Base-by-base conservation (phyloP, 2,329 filamentous ascomycete genomes). In the Aspergillus japonicus region DNA sequence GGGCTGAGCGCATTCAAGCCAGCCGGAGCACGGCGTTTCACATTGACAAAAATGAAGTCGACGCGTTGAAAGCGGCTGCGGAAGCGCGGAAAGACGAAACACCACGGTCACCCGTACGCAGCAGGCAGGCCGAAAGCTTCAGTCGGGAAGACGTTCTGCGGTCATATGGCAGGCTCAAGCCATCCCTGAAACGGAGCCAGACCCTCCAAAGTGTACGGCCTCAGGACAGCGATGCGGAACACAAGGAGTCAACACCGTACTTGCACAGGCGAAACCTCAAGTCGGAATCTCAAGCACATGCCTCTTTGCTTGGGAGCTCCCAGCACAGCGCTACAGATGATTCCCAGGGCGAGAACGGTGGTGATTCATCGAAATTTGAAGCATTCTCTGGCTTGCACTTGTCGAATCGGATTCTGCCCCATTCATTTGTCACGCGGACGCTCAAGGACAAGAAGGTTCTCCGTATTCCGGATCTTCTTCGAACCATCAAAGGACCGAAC, bases 381-480 rank as follows among this genome's bases (percentile, higher is more conserved):
- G 85, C 91, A 2, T 96, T 93, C 73, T 97, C 95, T 5, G 86
- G 87, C 31, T 81, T 93, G 42, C 92, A 97, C 71, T 83, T 99
- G 14, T 90, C 89, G 4, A 92, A 88, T 63, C 87, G 95, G 33
- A 88, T 92, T 42, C 84, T 98, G 50, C 90, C 92, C 2, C 93
- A 98, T 74, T 85, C 85, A 23, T 88, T 90, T 19, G 81, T 99
- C 23, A 87, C 89, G 2, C 87, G 93, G 24, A 91, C 91, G 3
- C 81, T 99, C 14, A 82, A 87, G 5, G 87, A 86, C 35, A 96
- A 95, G 74, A 91, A 89, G 55, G 81, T 89, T 2, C 89, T 92
- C 66, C 84, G 84, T 1, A 83, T 99, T 62, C 90, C 94, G 5
- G 90, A 96, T 64, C 81, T 99, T 4, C 80, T 98, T 11, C 89